These are phyloP conservation scores for Clitocybe nebularis DNA, from an alignment of 1,284 basidiomycete species.

Conservation along the genomic window DNA sequence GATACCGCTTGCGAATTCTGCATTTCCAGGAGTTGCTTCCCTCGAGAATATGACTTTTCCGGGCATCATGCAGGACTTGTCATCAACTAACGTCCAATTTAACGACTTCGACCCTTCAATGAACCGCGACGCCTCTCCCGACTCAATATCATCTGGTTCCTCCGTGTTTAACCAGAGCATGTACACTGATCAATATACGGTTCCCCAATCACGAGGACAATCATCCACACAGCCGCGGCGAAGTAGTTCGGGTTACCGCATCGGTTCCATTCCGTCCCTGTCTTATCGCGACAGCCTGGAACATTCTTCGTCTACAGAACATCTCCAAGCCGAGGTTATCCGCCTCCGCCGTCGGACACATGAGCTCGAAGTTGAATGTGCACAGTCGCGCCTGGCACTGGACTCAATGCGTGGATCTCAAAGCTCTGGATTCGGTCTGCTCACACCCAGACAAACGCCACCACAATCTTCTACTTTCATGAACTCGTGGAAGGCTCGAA, in stretches of 20 bases:
- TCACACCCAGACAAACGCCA: constrained; percentile 36
- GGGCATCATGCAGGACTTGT: constrained; percentile 7
- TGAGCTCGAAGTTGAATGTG: constrained; percentile 31
- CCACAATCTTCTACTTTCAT: constrained; percentile 46
- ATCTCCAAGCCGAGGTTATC: constrained; percentile 24
- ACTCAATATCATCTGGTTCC: constrained; percentile 25
- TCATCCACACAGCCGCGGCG: constrained; percentile 6
- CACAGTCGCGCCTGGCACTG: constrained; percentile 9
- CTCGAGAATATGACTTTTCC: constrained; percentile 16
- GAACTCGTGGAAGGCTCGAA: constrained; percentile 63
- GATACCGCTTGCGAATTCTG: constrained; percentile 17
- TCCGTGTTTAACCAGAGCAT: constrained; percentile 11
- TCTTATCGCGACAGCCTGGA: constrained; percentile 1
- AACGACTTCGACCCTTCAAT: constrained; percentile 18
- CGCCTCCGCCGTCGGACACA: constrained; percentile 35
- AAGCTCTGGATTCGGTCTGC: constrained; percentile 15
- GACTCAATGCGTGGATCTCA: constrained; percentile 5
- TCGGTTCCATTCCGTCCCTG: constrained; percentile 1
- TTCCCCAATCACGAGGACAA: constrained; percentile 3
- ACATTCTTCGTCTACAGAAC: constrained; percentile 7
- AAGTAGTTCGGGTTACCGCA: constrained; percentile 7
- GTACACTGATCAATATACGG: constrained; percentile 11
- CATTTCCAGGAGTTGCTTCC: constrained; percentile 25
- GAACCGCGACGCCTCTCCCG: constrained; percentile 25
- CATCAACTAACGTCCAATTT: constrained; percentile 9